A percentile compares a stretch with the other conserved stretches of the same genome.
Evolutionary conservation across 2,329 filamentous ascomycete genomes (phyloP).

Genomic region (Mycocentrospora acerina): DNA sequence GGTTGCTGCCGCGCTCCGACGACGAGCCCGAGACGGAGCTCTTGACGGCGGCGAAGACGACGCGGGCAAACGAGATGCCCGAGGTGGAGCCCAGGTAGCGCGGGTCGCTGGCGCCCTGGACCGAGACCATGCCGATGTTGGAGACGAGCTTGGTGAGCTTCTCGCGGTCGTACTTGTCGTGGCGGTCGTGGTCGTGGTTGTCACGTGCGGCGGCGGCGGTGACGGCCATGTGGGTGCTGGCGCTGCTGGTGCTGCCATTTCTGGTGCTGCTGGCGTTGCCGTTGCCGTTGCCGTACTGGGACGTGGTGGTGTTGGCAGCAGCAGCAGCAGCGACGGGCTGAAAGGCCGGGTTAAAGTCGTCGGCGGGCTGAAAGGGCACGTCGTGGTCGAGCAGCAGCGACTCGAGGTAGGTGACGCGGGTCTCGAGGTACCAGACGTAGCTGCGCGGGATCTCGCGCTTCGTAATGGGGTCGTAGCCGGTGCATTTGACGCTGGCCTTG

Average conservation of each 20-base stretch:
- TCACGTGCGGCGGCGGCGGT: constrained; percentile 17
- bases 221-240: constrained; percentile 6
- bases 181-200: no score
- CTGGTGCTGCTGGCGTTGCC: no score
- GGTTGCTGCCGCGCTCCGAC: constrained; percentile 65
- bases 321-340: constrained; percentile 36
- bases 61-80: constrained; percentile 89
- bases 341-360: constrained; percentile 57
- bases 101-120: constrained; percentile 75
- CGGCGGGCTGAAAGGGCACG: constrained; percentile 70
- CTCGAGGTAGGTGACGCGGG: constrained; percentile 81
- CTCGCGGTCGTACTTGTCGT: constrained; percentile 59
- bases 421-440: constrained; percentile 95
- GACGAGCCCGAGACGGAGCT: constrained; percentile 59
- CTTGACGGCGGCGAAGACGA: constrained; percentile 93
- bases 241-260: no score
- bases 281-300: constrained; percentile 6
- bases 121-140: constrained; percentile 73
- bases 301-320: constrained; percentile 9
- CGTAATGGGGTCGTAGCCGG: constrained; percentile 94
- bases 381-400: constrained; percentile 67
- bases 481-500: constrained; percentile 87
- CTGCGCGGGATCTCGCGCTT: constrained; percentile 92
- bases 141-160: constrained; percentile 67
- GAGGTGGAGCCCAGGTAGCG: constrained; percentile 82